Base-by-base conservation (phyloP, 768 basidiomycete genomes). In the Suillus luteus region DNA sequence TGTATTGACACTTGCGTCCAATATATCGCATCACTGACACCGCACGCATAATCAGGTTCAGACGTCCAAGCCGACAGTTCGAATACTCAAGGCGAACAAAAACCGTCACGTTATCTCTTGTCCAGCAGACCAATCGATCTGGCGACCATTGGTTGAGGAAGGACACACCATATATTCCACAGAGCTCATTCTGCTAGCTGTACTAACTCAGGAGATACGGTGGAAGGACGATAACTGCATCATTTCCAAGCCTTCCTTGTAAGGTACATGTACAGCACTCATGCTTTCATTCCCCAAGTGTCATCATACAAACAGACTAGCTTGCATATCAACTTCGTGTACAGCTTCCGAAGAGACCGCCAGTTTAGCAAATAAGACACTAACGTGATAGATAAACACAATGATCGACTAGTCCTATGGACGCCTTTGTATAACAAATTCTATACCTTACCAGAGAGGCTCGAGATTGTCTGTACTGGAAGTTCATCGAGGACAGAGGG, bases 41-140 rank as follows among this genome's bases (percentile, higher is more conserved):
- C 31, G 22, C 35, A 15, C 27, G 27, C 44, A 44, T 19, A 49
- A 51, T 51, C 33, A 85, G 83, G 63, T 84, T 4, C 74, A 74
- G n/a, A 78, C 77, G 0, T 78, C 81, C 61, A 79, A 75, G 11
- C 89, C 87, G 1, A 90, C 86, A 0, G 66, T 76, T 38, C 85
- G 88, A 1, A 82, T 84, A 17, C 69, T 90, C 24, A 83, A 78
- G 38, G 81, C 81, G 2, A 81, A 82, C 55, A 65, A 67, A 27
- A 75, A 82, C 22, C 82, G 89, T 40, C 81, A 85, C 70, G 80
- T 93, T 37, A 80, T 95, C 35, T 92, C 91, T 0, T 86, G 86
- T 64, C 73, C 75, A 33, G 86, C 85, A 27, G 93, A 94, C 66
- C 76, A 76, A 31, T 77, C 81, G 2, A 83, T 89, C 17, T 94